Evolutionary conservation across 306 rosid genomes (phyloP).

Genomic region (Rubus parviflorus): DNA sequence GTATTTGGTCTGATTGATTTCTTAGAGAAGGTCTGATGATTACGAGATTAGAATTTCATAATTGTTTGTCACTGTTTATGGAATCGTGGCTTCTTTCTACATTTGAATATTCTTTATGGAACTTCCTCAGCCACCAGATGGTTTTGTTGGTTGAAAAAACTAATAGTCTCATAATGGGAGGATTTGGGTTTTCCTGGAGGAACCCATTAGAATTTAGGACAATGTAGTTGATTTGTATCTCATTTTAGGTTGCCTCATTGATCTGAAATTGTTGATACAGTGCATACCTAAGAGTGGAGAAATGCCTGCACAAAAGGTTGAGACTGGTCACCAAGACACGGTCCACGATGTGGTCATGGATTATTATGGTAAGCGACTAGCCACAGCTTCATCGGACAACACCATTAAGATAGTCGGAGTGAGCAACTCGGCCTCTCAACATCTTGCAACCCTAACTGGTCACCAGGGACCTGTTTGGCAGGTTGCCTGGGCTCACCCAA

Average conservation of each 20-base stretch:
- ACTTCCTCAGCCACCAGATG: no score
- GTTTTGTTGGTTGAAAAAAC: not conserved
- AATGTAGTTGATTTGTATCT: not conserved
- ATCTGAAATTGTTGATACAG: not conserved
- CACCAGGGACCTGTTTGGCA: conserved; percentile 91
- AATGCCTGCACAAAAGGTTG: conserved; percentile 76
- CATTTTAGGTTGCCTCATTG: not conserved
- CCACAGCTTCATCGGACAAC: conserved; percentile 80
- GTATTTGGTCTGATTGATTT: not conserved
- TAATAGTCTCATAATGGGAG: not conserved
- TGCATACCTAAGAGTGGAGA: conserved; percentile 18
- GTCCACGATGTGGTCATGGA: conserved; percentile 84
- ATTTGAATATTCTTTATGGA: not conserved
- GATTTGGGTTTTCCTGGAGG: not conserved
- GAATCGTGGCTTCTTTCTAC: not conserved
- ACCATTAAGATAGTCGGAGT: conserved; percentile 85
- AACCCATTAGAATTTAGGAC: not conserved
- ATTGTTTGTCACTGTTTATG: not conserved
- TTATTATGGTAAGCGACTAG: conserved; percentile 79
- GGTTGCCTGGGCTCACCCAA: conserved; percentile 84
- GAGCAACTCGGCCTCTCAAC: conserved; percentile 70
- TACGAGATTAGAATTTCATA: not conserved
- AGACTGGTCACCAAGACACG: conserved; percentile 77
- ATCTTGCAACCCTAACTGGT: conserved; percentile 69
- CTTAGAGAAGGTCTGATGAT: not conserved